Conservation (phyloP, 2,329 filamentous ascomycete species). For the Cladophialophora immunda region DNA sequence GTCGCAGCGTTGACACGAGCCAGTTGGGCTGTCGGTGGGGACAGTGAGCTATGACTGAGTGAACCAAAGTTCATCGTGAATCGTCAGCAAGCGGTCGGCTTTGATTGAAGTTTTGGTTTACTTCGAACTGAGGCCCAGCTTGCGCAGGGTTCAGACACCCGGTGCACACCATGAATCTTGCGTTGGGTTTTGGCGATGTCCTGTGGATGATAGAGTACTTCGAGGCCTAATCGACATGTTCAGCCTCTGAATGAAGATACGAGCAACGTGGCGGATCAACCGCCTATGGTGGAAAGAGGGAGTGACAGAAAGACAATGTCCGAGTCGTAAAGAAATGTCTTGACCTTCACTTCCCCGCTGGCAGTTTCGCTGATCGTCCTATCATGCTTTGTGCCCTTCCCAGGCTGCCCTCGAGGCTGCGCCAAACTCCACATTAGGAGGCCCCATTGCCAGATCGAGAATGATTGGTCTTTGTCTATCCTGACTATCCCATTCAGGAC, state of each 20-base stretch:
- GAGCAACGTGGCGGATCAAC: constrained; percentile 27
- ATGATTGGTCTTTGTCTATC: background rate
- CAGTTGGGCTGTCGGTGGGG: background rate
- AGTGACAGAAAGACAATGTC: background rate
- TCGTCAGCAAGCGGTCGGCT: constrained; percentile 28
- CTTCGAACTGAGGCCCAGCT: constrained; percentile 14
- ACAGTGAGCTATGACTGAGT: constrained; percentile 8
- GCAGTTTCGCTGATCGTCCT: background rate
- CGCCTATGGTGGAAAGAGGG: constrained; percentile 1
- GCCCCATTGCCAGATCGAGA: background rate
- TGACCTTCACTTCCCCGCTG: background rate
- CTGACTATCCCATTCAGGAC: background rate
- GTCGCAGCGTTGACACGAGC: constrained; percentile 25
- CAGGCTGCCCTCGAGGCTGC: background rate
- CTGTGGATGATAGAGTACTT: constrained; percentile 31
- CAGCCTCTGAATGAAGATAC: constrained; percentile 35
- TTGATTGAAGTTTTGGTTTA: constrained; percentile 32
- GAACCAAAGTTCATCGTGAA: constrained; percentile 2
- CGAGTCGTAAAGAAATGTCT: constrained; percentile 2
- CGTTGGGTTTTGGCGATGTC: constrained; percentile 34
- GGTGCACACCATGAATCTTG: constrained; percentile 15
- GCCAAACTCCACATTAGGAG: background rate
- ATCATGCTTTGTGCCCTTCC: background rate
- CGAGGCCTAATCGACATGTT: constrained; percentile 13
- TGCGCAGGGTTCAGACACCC: constrained; percentile 17